These are phyloP conservation scores for Aspergillus awamori DNA, from an alignment of 2,329 filamentous ascomycete species.

Conservation along the genomic window DNA sequence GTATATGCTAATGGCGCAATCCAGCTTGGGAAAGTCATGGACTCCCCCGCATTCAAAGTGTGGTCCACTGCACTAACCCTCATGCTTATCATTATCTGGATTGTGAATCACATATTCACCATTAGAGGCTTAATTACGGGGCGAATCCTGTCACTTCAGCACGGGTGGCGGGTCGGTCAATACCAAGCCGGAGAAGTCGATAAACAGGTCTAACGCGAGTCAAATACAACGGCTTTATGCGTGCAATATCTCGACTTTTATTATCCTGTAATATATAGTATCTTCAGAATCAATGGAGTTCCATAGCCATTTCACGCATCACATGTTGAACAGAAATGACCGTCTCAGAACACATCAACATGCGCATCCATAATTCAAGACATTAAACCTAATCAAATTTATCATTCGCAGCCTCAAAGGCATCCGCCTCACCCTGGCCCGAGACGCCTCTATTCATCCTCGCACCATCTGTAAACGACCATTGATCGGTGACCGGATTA, in stretches of 20 bases:
- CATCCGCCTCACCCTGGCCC: neutral
- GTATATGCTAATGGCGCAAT: slow-evolving; percentile 45
- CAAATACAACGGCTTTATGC: neutral
- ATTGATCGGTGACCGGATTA: neutral
- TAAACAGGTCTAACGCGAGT: neutral
- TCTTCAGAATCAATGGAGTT: no score
- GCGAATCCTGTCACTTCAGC: slow-evolving; percentile 33
- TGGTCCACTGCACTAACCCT: slow-evolving; percentile 43
- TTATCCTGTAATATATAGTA: no score
- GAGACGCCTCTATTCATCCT: neutral
- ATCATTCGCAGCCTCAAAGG: neutral
- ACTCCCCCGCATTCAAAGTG: slow-evolving; percentile 43
- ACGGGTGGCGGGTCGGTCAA: slow-evolving; percentile 23
- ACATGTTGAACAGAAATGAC: neutral
- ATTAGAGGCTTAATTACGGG: slow-evolving; percentile 35
- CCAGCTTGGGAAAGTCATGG: slow-evolving; percentile 42
- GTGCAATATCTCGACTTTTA: no score
- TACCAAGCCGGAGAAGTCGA: neutral
- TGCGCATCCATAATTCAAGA: neutral
- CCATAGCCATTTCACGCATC: no score
- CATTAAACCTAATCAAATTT: neutral
- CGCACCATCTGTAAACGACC: neutral
- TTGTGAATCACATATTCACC: slow-evolving; percentile 36
- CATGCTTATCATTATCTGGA: slow-evolving; percentile 39
- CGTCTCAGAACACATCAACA: neutral